Evolutionary conservation across 1,139 yeast species (phyloP).

Genomic region (Hyphopichia burtonii): DNA sequence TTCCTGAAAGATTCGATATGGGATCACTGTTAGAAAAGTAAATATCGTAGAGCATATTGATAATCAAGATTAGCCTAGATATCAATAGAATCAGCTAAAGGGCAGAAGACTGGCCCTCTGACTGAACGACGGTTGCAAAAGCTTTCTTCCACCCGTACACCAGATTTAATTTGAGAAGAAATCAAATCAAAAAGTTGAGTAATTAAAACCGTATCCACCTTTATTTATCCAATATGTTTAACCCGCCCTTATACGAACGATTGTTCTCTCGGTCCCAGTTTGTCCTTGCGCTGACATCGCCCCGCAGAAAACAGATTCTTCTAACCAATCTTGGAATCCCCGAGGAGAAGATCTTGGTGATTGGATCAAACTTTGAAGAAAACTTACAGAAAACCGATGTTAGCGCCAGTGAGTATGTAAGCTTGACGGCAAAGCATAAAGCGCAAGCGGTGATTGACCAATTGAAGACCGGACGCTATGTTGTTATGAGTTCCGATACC

Average conservation of each 20-base stretch:
- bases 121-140: no score
- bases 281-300: conserved; percentile 81
- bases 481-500: conserved; percentile 82
- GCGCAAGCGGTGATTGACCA: conserved; percentile 50
- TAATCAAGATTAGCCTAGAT: no score
- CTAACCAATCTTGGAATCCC: conserved; percentile 57
- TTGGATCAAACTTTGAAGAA: conserved; percentile 70
- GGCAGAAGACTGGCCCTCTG: no score
- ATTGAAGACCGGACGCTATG: conserved; percentile 17
- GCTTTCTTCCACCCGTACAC: no score
- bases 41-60: no score
- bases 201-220: no score
- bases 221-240: background rate
- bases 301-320: conserved; percentile 72
- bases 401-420: conserved; percentile 62
- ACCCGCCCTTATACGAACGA: conserved; percentile 25
- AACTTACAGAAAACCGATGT: conserved; percentile 55
- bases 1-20: no score
- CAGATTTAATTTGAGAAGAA: no score
- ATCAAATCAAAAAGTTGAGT: no score
- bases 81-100: no score
- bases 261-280: conserved; percentile 32
- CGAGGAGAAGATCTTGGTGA: conserved; percentile 34
- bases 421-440: conserved; percentile 67
- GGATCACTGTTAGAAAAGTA: no score